phyloP scores from a whole-genome alignment of 202 grass and related monocot species.

The Digitaria exilis region DNA sequence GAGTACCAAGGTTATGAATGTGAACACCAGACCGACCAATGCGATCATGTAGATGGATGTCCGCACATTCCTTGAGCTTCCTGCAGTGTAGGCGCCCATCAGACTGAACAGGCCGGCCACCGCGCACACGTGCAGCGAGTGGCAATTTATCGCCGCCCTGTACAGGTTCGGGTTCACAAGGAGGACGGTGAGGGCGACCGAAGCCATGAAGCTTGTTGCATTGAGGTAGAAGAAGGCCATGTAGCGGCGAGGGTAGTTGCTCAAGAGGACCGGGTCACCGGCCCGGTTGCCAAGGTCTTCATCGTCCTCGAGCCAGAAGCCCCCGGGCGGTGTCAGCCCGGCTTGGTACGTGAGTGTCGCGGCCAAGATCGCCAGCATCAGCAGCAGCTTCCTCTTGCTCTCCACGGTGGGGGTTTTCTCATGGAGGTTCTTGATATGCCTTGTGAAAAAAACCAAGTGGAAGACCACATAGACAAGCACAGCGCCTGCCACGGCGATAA shows the following conservation, averaged over 20 bases:
- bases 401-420: too few relatives aligned
- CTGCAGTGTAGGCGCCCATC: constrained; percentile 35
- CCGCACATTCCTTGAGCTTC: background rate
- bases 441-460: background rate
- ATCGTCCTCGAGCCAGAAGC: constrained; percentile 29
- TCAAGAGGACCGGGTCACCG: constrained; percentile 32
- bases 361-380: too few relatives aligned
- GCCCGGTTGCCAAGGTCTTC: background rate
- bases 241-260: too few relatives aligned
- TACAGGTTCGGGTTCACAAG: too few relatives aligned
- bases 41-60: too few relatives aligned
- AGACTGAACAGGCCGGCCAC: constrained; percentile 27
- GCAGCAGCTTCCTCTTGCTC: too few relatives aligned
- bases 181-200: too few relatives aligned
- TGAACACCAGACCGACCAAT: constrained; percentile 11
- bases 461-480: background rate
- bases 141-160: background rate
- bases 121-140: constrained; percentile 23
- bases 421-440: too few relatives aligned
- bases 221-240: too few relatives aligned
- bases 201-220: too few relatives aligned
- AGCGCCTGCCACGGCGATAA: background rate
- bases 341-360: too few relatives aligned
- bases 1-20: background rate
- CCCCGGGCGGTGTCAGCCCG: constrained; percentile 45